Evolutionary conservation across 768 basidiomycete species (phyloP).

Genomic region (Mrakia frigida): DNA sequence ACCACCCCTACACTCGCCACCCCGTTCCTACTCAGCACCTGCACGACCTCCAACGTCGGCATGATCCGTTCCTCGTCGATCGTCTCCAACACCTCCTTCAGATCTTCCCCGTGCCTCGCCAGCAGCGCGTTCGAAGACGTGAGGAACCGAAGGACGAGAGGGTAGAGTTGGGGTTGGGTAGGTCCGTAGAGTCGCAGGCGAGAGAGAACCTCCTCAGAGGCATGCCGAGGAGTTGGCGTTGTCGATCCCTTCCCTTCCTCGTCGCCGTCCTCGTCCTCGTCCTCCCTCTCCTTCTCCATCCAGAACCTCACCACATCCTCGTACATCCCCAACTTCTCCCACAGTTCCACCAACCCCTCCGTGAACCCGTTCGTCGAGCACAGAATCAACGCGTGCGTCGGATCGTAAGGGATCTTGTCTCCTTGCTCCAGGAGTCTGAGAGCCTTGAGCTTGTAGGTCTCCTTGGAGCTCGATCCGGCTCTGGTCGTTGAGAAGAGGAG

Average conservation of each 20-base stretch:
- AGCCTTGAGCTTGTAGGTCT: slow-evolving; percentile 59
- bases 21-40: slow-evolving; percentile 78
- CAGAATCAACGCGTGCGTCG: slow-evolving; percentile 86
- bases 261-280: background rate
- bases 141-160: slow-evolving; percentile 80
- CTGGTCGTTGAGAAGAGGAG: slow-evolving; percentile 47
- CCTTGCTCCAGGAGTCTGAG: slow-evolving; percentile 58
- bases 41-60: slow-evolving; percentile 82
- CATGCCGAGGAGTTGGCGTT: slow-evolving; percentile 34
- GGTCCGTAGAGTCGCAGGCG: slow-evolving; percentile 71
- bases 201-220: slow-evolving; percentile 59
- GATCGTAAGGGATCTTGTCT: slow-evolving; percentile 64
- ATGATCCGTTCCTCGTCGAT: slow-evolving; percentile 78
- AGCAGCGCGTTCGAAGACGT: slow-evolving; percentile 74
- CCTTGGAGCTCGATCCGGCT: background rate
- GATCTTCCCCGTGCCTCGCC: slow-evolving; percentile 62
- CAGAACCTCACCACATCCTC: slow-evolving; percentile 90
- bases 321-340: slow-evolving; percentile 93
- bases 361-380: slow-evolving; percentile 81
- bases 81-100: slow-evolving; percentile 64
- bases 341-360: slow-evolving; percentile 76
- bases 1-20: slow-evolving; percentile 88
- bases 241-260: slow-evolving; percentile 40
- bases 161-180: slow-evolving; percentile 69
- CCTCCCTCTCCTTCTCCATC: slow-evolving; percentile 61